These are phyloP conservation scores for Nannochloris sp. DNA, from an alignment of 139 green algal species.

Conservation along the genomic window DNA sequence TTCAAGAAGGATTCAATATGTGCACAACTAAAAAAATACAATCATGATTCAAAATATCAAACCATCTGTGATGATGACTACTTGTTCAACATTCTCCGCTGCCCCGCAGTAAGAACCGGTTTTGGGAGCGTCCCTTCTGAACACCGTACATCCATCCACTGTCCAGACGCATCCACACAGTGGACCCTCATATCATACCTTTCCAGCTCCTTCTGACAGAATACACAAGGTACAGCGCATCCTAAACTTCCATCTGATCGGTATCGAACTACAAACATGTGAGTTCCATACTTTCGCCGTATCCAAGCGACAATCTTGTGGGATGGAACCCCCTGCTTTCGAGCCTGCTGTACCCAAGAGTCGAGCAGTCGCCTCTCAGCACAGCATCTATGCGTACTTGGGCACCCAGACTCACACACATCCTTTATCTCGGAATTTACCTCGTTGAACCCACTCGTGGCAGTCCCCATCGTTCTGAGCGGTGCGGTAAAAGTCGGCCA, in stretches of 20 bases:
- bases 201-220: constrained; percentile 42
- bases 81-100: constrained; percentile 28
- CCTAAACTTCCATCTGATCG: constrained; percentile 47
- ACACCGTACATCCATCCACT: constrained; percentile 38
- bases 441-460: constrained; percentile 14
- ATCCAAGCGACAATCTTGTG: constrained; percentile 49
- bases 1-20: neutral
- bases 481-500: constrained; percentile 4
- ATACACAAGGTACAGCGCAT: constrained; percentile 46
- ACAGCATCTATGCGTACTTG: constrained; percentile 40
- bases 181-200: constrained; percentile 44
- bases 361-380: constrained; percentile 44
- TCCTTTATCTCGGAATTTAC: constrained; percentile 6
- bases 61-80: neutral
- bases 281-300: constrained; percentile 47
- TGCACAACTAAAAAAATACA: too few relatives aligned
- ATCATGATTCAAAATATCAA: too few relatives aligned
- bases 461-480: constrained; percentile 10
- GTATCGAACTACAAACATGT: constrained; percentile 43
- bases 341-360: constrained; percentile 27
- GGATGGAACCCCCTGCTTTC: constrained; percentile 33
- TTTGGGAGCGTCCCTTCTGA: constrained; percentile 32
- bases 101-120: constrained; percentile 32
- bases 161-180: constrained; percentile 19
- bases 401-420: neutral